A percentile compares a stretch with the other conserved stretches of the same genome.
Conservation (phyloP, 805 yeast genomes). For the Wickerhamiella lipophila region DNA sequence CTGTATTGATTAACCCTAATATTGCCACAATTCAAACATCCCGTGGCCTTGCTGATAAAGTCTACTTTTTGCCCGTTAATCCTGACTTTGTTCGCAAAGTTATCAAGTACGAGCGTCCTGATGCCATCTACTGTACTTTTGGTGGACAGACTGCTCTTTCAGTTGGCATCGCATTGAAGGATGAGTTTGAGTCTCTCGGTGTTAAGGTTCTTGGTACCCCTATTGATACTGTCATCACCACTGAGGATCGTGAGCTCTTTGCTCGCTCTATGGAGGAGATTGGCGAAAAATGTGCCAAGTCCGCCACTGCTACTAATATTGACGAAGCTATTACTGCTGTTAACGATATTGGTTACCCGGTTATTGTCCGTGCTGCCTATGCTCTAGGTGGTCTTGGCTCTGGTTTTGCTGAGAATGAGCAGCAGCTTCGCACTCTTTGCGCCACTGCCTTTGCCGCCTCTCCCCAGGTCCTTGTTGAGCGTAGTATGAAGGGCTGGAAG, state of each 20-base stretch:
- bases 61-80: conserved; percentile 93
- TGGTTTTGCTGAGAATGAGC: conserved; percentile 85
- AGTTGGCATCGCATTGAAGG: conserved; percentile 92
- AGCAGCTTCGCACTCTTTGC: conserved; percentile 72
- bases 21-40: conserved; percentile 98
- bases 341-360: conserved; percentile 80
- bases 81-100: conserved; percentile 94
- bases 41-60: conserved; percentile 94
- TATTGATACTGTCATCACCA: conserved; percentile 88
- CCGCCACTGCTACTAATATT: conserved; percentile 68
- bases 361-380: conserved; percentile 92
- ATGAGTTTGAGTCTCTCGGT: conserved; percentile 82
- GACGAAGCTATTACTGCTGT: conserved; percentile 80
- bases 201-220: conserved; percentile 95
- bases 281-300: conserved; percentile 88
- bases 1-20: conserved; percentile 91
- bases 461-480: conserved; percentile 91
- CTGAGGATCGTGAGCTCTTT: conserved; percentile 95
- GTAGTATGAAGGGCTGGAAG: conserved; percentile 98
- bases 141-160: conserved; percentile 98
- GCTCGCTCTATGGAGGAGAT: conserved; percentile 92
- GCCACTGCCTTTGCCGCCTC: conserved; percentile 87
- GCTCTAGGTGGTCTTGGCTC: conserved; percentile 98
- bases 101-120: conserved; percentile 89
- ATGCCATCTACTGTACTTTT: conserved; percentile 90